Conservation (phyloP, 495 filamentous ascomycete species). For the Annulohypoxylon nitens region DNA sequence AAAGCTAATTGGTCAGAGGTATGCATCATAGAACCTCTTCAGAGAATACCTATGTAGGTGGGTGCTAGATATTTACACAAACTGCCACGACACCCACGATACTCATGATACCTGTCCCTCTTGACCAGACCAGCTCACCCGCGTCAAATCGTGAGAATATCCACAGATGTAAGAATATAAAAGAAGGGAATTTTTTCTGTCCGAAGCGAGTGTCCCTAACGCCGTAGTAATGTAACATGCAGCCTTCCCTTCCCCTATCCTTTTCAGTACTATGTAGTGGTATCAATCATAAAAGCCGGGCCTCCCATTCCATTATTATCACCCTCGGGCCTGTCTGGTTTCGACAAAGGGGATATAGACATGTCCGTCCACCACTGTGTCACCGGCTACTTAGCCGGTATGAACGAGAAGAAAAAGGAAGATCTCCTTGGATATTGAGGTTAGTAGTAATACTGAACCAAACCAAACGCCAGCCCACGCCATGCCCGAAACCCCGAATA, state of each 20-base stretch:
- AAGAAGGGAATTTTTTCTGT: not conserved
- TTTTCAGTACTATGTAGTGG: conserved; percentile 3
- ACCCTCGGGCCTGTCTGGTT: not conserved
- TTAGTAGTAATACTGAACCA: too few species aligned
- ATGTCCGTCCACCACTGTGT: too few species aligned
- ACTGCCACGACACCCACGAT: not conserved
- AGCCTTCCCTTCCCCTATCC: not conserved
- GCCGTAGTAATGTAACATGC: not conserved
- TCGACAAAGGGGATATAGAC: not conserved
- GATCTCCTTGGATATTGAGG: too few species aligned
- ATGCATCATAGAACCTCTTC: conserved; percentile 5
- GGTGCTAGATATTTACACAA: conserved; percentile 7
- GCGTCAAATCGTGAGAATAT: not conserved
- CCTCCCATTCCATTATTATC: not conserved
- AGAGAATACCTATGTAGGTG: not conserved
- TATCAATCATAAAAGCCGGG: not conserved
- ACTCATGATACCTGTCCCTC: not conserved
- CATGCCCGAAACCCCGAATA: not conserved
- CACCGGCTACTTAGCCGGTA: not conserved
- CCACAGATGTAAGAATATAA: not conserved
- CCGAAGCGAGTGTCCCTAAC: conserved; percentile 13
- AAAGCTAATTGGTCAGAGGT: not conserved
- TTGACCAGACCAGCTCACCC: not conserved
- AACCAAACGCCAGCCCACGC: conserved; percentile 10
- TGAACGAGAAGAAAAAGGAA: not conserved